phyloP scores from a whole-genome alignment of 495 filamentous ascomycete genomes.

The Oidiodendron maius region DNA sequence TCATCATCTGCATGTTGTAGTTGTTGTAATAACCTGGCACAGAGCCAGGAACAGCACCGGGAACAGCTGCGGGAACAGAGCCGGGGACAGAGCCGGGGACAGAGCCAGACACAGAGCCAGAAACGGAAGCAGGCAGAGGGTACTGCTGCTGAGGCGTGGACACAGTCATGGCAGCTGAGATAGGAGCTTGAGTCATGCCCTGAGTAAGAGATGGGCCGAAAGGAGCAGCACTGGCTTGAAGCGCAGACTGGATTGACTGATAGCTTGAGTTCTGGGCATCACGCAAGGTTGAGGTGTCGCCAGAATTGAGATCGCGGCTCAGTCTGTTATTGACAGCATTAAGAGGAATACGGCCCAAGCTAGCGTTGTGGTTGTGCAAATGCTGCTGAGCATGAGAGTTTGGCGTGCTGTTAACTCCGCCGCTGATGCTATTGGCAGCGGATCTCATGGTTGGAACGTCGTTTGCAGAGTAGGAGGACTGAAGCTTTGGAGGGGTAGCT shows the following conservation, averaged over 20 bases:
- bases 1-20: conserved; percentile 52
- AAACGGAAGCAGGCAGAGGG: too few relatives aligned
- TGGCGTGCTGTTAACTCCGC: conserved; percentile 42
- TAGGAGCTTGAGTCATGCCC: conserved; percentile 28
- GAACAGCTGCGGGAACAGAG: too few relatives aligned
- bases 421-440: conserved; percentile 24
- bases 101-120: too few relatives aligned
- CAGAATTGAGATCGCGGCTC: conserved; percentile 57
- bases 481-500: conserved; percentile 60
- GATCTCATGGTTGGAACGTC: conserved; percentile 82
- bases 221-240: conserved; percentile 71
- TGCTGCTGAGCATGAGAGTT: conserved; percentile 69
- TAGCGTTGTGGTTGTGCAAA: conserved; percentile 78
- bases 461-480: conserved; percentile 84
- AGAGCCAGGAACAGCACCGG: too few relatives aligned
- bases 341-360: conserved; percentile 68
- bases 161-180: conserved; percentile 27
- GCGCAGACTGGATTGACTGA: conserved; percentile 55
- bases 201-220: conserved; percentile 50
- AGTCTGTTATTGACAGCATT: conserved; percentile 56
- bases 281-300: conserved; percentile 37
- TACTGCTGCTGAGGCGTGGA: conserved; percentile 27
- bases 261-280: conserved; percentile 36
- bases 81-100: too few relatives aligned
- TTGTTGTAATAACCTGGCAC: conserved; percentile 36